These are phyloP conservation scores for Trichosporon coremiiforme DNA, from an alignment of 1,284 basidiomycete species.

Conservation along the genomic window DNA sequence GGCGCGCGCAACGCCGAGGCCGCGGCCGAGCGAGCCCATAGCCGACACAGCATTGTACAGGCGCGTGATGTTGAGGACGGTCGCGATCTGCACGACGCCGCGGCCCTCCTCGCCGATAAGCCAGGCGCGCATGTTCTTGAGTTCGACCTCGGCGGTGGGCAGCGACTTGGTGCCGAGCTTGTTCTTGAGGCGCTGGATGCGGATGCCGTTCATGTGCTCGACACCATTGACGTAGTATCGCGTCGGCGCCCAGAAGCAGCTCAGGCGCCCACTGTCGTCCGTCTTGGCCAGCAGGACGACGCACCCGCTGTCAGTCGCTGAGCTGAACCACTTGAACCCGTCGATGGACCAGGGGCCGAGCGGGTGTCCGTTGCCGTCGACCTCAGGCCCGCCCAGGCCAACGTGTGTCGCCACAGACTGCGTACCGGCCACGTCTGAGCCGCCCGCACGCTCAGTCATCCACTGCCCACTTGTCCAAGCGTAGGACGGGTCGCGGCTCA, in stretches of 20 bases:
- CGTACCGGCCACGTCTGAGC: slow-evolving; percentile 73
- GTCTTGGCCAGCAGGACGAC: slow-evolving; percentile 31
- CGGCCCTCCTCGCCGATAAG: slow-evolving; percentile 66
- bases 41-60: slow-evolving; percentile 66
- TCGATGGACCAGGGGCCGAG: slow-evolving; percentile 56
- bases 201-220: slow-evolving; percentile 66
- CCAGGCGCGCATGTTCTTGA: slow-evolving; percentile 66
- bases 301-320: slow-evolving; percentile 65
- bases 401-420: slow-evolving; percentile 69
- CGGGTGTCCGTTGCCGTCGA: slow-evolving; percentile 30
- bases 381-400: slow-evolving; percentile 1
- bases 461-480: slow-evolving; percentile 78
- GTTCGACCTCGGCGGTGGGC: slow-evolving; percentile 74
- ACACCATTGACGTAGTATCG: slow-evolving; percentile 58
- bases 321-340: slow-evolving; percentile 82
- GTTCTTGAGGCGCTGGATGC: slow-evolving; percentile 73
- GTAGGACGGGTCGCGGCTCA: slow-evolving; percentile 58
- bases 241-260: slow-evolving; percentile 63
- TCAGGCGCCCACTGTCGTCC: slow-evolving; percentile 62
- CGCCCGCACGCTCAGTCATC: slow-evolving; percentile 80
- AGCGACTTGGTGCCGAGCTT: slow-evolving; percentile 76
- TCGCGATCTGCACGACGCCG: slow-evolving; percentile 70
- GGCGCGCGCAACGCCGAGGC: slow-evolving; percentile 65
- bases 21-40: slow-evolving; percentile 65
- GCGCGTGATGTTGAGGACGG: slow-evolving; percentile 75